Evolutionary conservation across 78 protist species (phyloP).

Genomic region (Trichosphaerium sp.): DNA sequence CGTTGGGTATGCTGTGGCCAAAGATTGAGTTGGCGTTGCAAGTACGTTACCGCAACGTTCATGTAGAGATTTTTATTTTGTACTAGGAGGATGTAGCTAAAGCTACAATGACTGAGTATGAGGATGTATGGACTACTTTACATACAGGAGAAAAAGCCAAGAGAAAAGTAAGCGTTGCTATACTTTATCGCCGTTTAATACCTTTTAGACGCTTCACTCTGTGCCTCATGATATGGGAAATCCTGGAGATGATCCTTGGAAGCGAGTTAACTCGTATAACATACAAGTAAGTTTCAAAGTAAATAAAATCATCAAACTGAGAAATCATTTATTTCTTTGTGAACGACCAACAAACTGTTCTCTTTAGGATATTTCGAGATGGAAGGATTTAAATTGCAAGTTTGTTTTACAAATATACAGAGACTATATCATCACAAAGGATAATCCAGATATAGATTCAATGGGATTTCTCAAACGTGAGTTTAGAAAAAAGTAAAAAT

Average conservation of each 20-base stretch:
- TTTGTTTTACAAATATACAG: conserved; percentile 53
- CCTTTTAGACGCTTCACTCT: not conserved
- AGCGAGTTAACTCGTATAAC: conserved; percentile 48
- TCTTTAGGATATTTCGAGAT: conserved; percentile 47
- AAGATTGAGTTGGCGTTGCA: conserved; percentile 35
- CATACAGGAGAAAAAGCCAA: conserved; percentile 24
- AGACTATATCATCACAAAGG: conserved; percentile 3
- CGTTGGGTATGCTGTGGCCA: conserved; percentile 59
- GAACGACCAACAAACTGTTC: too few relatives aligned
- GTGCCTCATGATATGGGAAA: conserved; percentile 38
- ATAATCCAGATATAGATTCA: not conserved
- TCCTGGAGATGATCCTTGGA: conserved; percentile 66
- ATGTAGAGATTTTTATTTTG: not conserved
- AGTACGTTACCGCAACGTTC: conserved; percentile 25
- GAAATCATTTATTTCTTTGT: too few relatives aligned
- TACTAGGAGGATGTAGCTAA: not conserved
- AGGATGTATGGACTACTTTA: conserved; percentile 8
- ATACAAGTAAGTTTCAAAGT: too few relatives aligned
- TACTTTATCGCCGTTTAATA: conserved; percentile 52
- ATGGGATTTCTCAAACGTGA: conserved; percentile 19
- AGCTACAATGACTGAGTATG: conserved; percentile 12
- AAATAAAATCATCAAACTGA: too few relatives aligned
- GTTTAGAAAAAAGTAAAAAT: not conserved
- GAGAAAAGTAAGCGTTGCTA: conserved; percentile 32
- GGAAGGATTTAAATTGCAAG: conserved; percentile 68